A percentile compares a stretch with the other conserved stretches of the same genome.
phyloP scores from a whole-genome alignment of 2,329 filamentous ascomycete genomes.

The Talaromyces funiculosus region DNA sequence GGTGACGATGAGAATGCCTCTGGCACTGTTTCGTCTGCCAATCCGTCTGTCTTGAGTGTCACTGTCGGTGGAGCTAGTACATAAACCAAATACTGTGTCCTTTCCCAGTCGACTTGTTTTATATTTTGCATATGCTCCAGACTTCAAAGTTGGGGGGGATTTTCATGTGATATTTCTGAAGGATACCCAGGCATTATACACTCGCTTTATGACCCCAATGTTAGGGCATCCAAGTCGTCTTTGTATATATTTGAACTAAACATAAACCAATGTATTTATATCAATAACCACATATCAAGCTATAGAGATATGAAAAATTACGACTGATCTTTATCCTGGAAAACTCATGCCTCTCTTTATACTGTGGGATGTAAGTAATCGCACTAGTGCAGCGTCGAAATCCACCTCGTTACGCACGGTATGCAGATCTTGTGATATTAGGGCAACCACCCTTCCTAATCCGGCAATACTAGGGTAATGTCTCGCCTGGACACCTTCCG shows the following conservation, averaged over 20 bases:
- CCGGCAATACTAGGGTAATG: neutral
- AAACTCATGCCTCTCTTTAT: too few species aligned
- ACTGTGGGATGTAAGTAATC: too few species aligned
- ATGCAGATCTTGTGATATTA: neutral
- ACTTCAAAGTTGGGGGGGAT: too few species aligned
- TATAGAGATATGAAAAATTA: neutral
- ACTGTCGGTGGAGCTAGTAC: constrained; percentile 39
- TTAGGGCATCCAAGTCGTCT: neutral
- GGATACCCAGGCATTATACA: neutral
- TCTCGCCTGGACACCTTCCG: neutral
- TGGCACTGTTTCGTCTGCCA: constrained; percentile 46
- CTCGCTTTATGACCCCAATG: constrained; percentile 4
- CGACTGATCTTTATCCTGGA: too few species aligned
- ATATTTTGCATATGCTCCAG: neutral
- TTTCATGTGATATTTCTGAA: neutral
- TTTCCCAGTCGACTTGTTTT: neutral
- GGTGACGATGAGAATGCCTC: constrained; percentile 47
- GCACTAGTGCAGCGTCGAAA: too few species aligned
- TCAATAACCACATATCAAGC: neutral
- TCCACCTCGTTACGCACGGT: too few species aligned
- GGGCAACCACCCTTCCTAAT: neutral
- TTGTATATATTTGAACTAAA: neutral
- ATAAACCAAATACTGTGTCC: neutral
- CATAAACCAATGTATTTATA: neutral
- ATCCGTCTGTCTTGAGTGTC: constrained; percentile 44